Conservation (phyloP, 768 basidiomycete genomes). For the Rubroboletus pulcherrimus region DNA sequence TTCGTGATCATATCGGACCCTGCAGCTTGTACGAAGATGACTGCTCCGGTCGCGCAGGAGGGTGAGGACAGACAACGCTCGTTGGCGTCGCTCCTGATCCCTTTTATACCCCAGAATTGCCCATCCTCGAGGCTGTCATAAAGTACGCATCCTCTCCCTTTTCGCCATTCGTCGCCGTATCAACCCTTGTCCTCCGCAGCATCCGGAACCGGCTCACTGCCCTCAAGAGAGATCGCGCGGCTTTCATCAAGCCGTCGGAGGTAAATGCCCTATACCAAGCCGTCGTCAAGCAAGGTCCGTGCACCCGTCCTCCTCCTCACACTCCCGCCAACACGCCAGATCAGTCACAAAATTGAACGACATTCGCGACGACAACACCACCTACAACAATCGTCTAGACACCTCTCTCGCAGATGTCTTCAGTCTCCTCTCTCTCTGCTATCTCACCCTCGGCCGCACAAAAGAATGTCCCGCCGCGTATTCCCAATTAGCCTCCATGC, state of each 20-base stretch:
- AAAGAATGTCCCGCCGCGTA: conserved; percentile 93
- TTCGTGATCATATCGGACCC: conserved; percentile 30
- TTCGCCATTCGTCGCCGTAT: conserved; percentile 2
- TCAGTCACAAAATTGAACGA: conserved; percentile 89
- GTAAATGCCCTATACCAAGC: conserved; percentile 90
- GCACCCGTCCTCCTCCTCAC: conserved; percentile 12
- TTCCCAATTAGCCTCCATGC: conserved; percentile 93
- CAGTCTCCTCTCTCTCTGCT: conserved; percentile 91
- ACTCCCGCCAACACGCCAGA: conserved; percentile 1
- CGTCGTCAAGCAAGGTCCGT: conserved; percentile 86
- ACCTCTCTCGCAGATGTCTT: conserved; percentile 96
- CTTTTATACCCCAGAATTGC: conserved; percentile 61
- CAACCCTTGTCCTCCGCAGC: conserved; percentile 41
- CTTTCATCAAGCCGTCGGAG: conserved; percentile 90
- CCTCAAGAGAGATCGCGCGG: conserved; percentile 88
- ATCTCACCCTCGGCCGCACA: conserved; percentile 95
- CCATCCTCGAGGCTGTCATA: conserved; percentile 92
- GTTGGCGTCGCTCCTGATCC: background rate
- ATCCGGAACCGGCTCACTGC: conserved; percentile 94
- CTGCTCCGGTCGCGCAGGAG: conserved; percentile 75
- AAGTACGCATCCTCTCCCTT: conserved; percentile 48
- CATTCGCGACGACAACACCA: conserved; percentile 73
- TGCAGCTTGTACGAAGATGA: conserved; percentile 39
- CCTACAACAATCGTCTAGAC: conserved; percentile 87
- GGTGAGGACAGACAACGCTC: conserved; percentile 38